phyloP scores from a whole-genome alignment of 345 rosid genomes.

The Lepidium aucheri region DNA sequence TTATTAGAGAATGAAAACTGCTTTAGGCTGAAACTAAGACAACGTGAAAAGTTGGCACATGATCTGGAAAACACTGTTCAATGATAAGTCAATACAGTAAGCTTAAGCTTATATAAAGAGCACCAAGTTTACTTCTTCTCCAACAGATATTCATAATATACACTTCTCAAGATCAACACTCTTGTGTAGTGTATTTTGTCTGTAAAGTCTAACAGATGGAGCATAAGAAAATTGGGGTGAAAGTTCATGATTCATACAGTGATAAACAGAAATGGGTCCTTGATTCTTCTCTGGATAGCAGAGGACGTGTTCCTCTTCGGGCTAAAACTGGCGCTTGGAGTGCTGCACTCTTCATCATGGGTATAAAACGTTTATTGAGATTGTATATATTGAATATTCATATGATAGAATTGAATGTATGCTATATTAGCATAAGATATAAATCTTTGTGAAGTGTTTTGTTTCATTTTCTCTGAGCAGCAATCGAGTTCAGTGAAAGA shows the following conservation, averaged over 20 bases:
- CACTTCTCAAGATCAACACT: not conserved
- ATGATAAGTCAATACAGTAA: not conserved
- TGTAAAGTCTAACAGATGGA: slow-evolving; percentile 6
- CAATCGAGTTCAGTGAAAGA: slow-evolving; percentile 91
- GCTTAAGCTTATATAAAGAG: slow-evolving; percentile 11
- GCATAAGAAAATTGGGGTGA: not conserved
- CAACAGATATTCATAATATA: not conserved
- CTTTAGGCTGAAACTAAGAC: not conserved
- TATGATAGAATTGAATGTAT: not conserved
- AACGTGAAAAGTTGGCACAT: not conserved
- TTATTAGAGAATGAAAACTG: not conserved
- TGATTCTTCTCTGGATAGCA: slow-evolving; percentile 56
- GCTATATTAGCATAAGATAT: not conserved
- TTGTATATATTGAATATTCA: not conserved
- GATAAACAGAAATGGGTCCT: slow-evolving; percentile 55
- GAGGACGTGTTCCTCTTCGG: slow-evolving; percentile 48
- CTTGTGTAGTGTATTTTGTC: not conserved
- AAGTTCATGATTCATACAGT: slow-evolving; percentile 2
- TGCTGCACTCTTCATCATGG: slow-evolving; percentile 63
- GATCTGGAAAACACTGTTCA: not conserved
- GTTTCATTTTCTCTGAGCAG: slow-evolving; percentile 30
- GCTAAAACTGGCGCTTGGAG: slow-evolving; percentile 68
- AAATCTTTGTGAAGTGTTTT: not conserved
- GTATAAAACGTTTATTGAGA: slow-evolving; percentile 16
- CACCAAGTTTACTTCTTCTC: slow-evolving; percentile 6